Conservation (phyloP, 1,284 basidiomycete species). For the Sporisorium iseilematis-ciliati region DNA sequence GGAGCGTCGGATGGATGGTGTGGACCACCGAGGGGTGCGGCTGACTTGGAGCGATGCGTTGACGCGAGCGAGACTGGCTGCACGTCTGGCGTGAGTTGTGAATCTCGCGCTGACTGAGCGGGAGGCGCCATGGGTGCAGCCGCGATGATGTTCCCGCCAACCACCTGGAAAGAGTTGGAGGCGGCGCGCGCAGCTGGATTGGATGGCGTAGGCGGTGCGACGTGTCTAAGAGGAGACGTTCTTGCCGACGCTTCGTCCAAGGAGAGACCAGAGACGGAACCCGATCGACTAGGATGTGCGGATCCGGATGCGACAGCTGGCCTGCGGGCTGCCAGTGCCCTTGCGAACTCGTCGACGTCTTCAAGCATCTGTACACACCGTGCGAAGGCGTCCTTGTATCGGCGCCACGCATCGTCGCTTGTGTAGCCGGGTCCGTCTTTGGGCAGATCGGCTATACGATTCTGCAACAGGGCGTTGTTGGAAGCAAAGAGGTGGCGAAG, state of each 20-base stretch:
- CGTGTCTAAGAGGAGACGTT: background rate
- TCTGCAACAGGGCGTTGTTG: background rate
- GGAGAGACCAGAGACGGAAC: background rate
- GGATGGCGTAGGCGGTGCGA: background rate
- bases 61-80: no score
- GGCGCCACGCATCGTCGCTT: slow-evolving; percentile 7
- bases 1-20: background rate
- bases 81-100: no score
- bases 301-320: background rate
- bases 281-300: background rate
- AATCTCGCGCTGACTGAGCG: no score
- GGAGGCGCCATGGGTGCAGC: background rate
- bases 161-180: slow-evolving; percentile 37
- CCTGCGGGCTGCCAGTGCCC: background rate
- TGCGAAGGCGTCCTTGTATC: background rate
- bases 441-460: background rate
- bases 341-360: background rate
- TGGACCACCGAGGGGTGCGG: background rate
- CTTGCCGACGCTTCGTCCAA: background rate
- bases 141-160: slow-evolving; percentile 25
- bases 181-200: slow-evolving; percentile 1
- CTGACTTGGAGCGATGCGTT: slow-evolving; percentile 1
- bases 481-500: background rate
- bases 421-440: background rate
- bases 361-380: background rate